Evolutionary conservation across 768 basidiomycete genomes (phyloP).

Genomic region (Cantharellus anzutake): DNA sequence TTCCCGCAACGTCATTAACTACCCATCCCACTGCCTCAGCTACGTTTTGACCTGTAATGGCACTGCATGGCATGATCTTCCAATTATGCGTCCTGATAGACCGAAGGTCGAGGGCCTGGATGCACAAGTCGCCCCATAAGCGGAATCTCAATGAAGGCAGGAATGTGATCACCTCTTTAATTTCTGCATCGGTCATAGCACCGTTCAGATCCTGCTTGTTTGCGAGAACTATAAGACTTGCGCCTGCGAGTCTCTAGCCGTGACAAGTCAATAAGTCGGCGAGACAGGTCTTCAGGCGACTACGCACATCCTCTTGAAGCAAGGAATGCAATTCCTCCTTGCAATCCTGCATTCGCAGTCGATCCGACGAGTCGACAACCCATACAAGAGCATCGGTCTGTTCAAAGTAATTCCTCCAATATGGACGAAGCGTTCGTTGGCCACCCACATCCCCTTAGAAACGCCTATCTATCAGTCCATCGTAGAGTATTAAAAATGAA

Average conservation of each 20-base stretch:
- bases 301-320: slow-evolving; percentile 75
- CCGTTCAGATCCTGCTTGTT: slow-evolving; percentile 95
- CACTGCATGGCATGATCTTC: slow-evolving; percentile 83
- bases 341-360: slow-evolving; percentile 80
- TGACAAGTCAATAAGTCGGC: not conserved
- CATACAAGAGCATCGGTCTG: slow-evolving; percentile 96
- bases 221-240: slow-evolving; percentile 85
- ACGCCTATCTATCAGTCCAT: not conserved
- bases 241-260: slow-evolving; percentile 74
- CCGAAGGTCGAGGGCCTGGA: slow-evolving; percentile 58
- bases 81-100: slow-evolving; percentile 78
- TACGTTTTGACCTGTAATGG: slow-evolving; percentile 73
- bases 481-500: not conserved
- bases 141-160: not conserved
- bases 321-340: slow-evolving; percentile 70
- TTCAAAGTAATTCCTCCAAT: slow-evolving; percentile 99
- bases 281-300: not conserved
- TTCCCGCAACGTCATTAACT: slow-evolving; percentile 67
- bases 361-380: slow-evolving; percentile 94
- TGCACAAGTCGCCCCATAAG: not conserved
- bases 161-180: slow-evolving; percentile 45
- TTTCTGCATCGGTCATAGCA: slow-evolving; percentile 66
- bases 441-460: slow-evolving; percentile 90
- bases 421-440: slow-evolving; percentile 85
- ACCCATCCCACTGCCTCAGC: slow-evolving; percentile 82